Percentiles rank a stretch among this genome's conserved stretches.
Conservation (phyloP, 2,329 filamentous ascomycete species). For the Aspergillus amoenus region DNA sequence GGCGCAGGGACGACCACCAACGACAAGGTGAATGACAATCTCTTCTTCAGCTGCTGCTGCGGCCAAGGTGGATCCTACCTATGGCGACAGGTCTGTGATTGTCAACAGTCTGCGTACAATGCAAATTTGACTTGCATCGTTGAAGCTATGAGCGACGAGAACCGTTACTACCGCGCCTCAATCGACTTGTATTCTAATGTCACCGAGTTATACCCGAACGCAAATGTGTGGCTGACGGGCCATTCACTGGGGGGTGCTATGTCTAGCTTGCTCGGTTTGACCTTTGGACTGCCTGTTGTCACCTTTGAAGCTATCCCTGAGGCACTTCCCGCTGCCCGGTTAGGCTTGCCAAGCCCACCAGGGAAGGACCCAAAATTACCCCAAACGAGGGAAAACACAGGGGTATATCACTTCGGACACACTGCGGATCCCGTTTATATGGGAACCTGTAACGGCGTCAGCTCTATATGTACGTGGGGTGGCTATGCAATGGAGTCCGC, state of each 20-base stretch:
- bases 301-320: constrained; percentile 94
- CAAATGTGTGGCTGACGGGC: constrained; percentile 85
- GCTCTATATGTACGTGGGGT: constrained; percentile 82
- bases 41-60: constrained; percentile 98
- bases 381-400: constrained; percentile 70
- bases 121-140: constrained; percentile 91
- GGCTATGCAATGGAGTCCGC: constrained; percentile 91
- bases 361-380: constrained; percentile 69
- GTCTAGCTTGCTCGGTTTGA: constrained; percentile 82
- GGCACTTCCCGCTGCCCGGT: constrained; percentile 76
- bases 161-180: constrained; percentile 86
- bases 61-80: constrained; percentile 87
- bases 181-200: constrained; percentile 91
- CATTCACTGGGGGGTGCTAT: constrained; percentile 92
- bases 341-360: constrained; percentile 83
- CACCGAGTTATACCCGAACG: constrained; percentile 78
- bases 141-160: constrained; percentile 73
- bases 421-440: constrained; percentile 95
- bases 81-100: constrained; percentile 92
- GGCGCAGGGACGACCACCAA: constrained; percentile 96
- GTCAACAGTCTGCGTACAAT: constrained; percentile 79
- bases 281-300: constrained; percentile 85
- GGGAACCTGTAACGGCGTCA: constrained; percentile 87
- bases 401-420: constrained; percentile 87
- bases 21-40: constrained; percentile 96